phyloP scores from a whole-genome alignment of 2,329 filamentous ascomycete species.

The Aspergillus candidus region DNA sequence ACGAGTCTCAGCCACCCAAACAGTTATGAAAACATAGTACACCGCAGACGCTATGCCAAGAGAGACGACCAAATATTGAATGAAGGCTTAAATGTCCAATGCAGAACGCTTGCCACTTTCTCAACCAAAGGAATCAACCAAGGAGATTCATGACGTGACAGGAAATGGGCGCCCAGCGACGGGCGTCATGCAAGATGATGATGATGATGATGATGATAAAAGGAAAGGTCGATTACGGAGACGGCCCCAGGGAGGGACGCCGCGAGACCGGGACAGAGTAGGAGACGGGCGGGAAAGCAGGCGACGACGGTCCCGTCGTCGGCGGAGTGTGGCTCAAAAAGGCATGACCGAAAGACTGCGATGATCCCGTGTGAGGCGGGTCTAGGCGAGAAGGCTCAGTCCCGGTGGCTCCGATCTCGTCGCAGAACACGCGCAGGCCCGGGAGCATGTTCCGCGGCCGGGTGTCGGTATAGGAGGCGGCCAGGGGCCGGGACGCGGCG shows the following conservation, averaged over 20 bases:
- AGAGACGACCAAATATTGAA: constrained; percentile 12
- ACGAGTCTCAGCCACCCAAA: constrained; percentile 1
- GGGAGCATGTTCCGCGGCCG: constrained; percentile 31
- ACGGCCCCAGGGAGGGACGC: constrained; percentile 24
- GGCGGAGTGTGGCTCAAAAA: constrained; percentile 30
- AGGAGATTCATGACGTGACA: constrained; percentile 9
- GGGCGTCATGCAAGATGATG: neutral
- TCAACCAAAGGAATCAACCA: constrained; percentile 7
- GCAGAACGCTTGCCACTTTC: constrained; percentile 6
- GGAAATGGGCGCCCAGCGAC: neutral
- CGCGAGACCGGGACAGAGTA: constrained; percentile 24
- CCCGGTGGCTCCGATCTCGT: constrained; percentile 24
- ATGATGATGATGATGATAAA: no score
- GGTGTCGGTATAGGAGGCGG: constrained; percentile 20
- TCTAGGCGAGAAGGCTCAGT: constrained; percentile 22
- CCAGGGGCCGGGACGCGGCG: constrained; percentile 21
- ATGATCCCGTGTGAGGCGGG: constrained; percentile 18
- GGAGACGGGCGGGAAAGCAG: constrained; percentile 25
- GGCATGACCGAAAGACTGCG: constrained; percentile 25
- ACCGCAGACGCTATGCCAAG: constrained; percentile 27
- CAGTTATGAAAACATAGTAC: constrained; percentile 16
- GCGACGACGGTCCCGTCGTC: constrained; percentile 31
- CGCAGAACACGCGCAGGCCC: constrained; percentile 31
- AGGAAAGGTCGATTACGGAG: constrained; percentile 8
- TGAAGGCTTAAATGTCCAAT: constrained; percentile 2